Evolutionary conservation across 306 rosid genomes (phyloP).

Genomic region (Vigna hirtella): DNA sequence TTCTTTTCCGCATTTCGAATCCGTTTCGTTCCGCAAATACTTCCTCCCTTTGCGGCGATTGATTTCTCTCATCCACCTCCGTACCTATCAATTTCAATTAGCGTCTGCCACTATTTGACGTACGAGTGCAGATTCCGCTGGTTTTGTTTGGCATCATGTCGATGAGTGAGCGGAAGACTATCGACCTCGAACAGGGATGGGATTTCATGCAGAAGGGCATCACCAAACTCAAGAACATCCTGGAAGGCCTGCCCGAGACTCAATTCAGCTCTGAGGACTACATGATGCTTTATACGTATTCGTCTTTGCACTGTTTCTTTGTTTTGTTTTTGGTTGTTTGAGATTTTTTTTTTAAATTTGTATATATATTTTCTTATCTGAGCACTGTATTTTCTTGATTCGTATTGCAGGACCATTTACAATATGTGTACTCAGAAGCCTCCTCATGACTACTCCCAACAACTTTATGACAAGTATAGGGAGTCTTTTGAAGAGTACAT

Average conservation of each 20-base stretch:
- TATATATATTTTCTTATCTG: neutral
- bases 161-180: constrained; percentile 59
- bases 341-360: neutral
- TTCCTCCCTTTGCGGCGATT: neutral
- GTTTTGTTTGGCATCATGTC: constrained; percentile 41
- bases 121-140: constrained; percentile 30
- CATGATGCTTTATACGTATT: constrained; percentile 63
- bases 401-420: constrained; percentile 65
- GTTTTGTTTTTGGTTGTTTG: neutral
- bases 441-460: constrained; percentile 79
- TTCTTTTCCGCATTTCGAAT: constrained; percentile 1
- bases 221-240: constrained; percentile 66
- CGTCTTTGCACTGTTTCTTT: neutral
- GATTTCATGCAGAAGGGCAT: constrained; percentile 67
- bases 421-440: constrained; percentile 88
- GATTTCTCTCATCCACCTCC: neutral
- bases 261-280: constrained; percentile 65
- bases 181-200: constrained; percentile 71
- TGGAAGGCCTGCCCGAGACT: constrained; percentile 68
- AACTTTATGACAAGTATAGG: constrained; percentile 70
- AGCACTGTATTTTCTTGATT: constrained; percentile 30
- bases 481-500: constrained; percentile 73
- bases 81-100: neutral
- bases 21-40: neutral
- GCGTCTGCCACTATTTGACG: neutral